phyloP scores from a whole-genome alignment of 345 rosid species.

The Passiflora organensis region DNA sequence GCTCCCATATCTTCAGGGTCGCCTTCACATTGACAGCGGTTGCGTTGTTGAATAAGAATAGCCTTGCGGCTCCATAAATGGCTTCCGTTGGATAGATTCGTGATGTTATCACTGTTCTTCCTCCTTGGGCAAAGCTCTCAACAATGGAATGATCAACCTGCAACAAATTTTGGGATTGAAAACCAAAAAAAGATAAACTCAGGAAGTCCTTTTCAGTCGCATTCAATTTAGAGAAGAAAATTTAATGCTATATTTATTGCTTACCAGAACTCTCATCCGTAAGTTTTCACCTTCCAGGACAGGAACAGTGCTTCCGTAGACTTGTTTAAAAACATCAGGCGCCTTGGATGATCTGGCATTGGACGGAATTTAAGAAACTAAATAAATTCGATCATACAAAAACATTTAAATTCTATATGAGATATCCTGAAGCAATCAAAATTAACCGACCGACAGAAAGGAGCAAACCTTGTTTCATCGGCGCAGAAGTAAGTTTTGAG shows the following conservation, averaged over 20 bases:
- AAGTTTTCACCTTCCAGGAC: constrained; percentile 64
- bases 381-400: no score
- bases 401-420: no score
- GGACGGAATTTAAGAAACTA: neutral
- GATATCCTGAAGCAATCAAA: neutral
- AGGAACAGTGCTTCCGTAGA: constrained; percentile 63
- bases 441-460: neutral
- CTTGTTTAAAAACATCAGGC: constrained; percentile 44
- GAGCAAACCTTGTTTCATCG: constrained; percentile 62
- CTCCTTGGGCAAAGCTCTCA: constrained; percentile 84
- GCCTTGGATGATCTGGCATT: constrained; percentile 70
- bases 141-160: constrained; percentile 96
- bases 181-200: neutral
- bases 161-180: neutral
- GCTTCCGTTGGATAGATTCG: constrained; percentile 85
- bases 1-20: constrained; percentile 64
- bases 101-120: constrained; percentile 72
- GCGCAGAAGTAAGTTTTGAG: constrained; percentile 55
- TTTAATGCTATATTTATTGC: neutral
- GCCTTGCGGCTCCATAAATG: constrained; percentile 65
- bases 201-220: neutral
- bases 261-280: constrained; percentile 68
- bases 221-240: neutral
- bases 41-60: constrained; percentile 86
- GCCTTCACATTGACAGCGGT: constrained; percentile 64